Percentiles rank a stretch among this genome's conserved stretches.
Evolutionary conservation across 2,329 filamentous ascomycete species (phyloP).

Genomic region (Sordariomycetes sp.): DNA sequence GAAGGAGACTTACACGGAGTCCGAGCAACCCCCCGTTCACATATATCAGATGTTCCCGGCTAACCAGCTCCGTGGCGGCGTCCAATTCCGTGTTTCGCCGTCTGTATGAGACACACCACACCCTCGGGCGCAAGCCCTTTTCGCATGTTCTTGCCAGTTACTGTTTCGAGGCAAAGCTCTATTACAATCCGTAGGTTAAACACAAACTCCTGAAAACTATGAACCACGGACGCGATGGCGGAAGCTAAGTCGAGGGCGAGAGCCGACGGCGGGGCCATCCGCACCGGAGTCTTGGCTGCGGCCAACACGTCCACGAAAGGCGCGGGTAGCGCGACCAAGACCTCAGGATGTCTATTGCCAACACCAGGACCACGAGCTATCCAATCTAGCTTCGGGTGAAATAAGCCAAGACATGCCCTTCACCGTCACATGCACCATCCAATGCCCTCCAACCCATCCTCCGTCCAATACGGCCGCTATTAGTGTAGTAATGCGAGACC

Average conservation of each 20-base stretch:
- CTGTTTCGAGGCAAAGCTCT: neutral
- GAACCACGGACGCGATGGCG: neutral
- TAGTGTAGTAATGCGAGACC: neutral
- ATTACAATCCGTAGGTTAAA: neutral
- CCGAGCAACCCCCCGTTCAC: no score
- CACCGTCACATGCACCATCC: neutral
- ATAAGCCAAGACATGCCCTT: neutral
- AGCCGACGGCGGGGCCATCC: neutral
- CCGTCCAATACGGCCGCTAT: neutral
- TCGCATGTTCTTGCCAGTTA: neutral
- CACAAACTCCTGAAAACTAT: neutral
- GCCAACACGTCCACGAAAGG: neutral
- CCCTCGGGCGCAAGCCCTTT: neutral
- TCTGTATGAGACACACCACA: neutral
- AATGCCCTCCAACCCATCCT: neutral
- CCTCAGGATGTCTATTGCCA: neutral
- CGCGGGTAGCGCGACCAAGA: neutral
- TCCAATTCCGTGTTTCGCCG: neutral
- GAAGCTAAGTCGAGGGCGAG: neutral
- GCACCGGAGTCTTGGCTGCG: neutral
- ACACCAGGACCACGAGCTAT: neutral
- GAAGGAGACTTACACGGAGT: no score
- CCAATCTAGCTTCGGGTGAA: neutral
- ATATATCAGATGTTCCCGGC: no score
- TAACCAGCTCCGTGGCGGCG: neutral